A percentile compares a stretch with the other conserved stretches of the same genome.
These are phyloP conservation scores for Auriscalpium vulgare DNA, from an alignment of 768 basidiomycete species.

Conservation along the genomic window DNA sequence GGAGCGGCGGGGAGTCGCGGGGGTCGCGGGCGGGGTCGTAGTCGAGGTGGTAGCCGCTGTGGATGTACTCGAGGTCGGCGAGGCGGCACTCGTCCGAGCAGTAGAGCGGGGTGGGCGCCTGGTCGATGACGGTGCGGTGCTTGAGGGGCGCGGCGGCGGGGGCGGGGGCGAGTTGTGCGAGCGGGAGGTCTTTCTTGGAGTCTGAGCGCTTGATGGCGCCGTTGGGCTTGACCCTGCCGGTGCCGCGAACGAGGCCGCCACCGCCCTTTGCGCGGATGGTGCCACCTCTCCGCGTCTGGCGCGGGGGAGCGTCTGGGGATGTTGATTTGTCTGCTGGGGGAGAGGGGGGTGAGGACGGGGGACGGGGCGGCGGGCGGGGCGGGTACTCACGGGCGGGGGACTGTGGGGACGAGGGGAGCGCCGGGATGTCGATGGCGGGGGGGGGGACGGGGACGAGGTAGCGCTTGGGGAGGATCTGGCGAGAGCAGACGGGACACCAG, in stretches of 20 bases:
- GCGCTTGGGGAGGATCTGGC: conserved; percentile 76
- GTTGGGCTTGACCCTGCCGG: conserved; percentile 53
- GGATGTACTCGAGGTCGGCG: conserved; percentile 38
- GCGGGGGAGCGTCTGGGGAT: conserved; percentile 19
- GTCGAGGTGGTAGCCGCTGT: conserved; percentile 34
- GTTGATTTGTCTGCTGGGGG: conserved; percentile 22
- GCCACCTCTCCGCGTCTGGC: conserved; percentile 26
- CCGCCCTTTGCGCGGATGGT: conserved; percentile 28
- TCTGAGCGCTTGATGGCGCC: conserved; percentile 41
- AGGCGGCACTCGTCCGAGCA: conserved; percentile 74
- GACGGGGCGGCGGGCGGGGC: conserved; percentile 1
- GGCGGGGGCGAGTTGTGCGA: conserved; percentile 13
- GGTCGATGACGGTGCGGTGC: conserved; percentile 68
- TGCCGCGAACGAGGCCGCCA: conserved; percentile 58
- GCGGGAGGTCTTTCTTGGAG: conserved; percentile 13
- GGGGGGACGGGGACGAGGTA: conserved; percentile 38
- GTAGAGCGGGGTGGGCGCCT: conserved; percentile 73
- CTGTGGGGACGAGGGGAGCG: conserved; percentile 32
- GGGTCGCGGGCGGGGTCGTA: conserved; percentile 40
- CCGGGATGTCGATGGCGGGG: conserved; percentile 15
- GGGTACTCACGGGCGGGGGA: conserved; percentile 29
- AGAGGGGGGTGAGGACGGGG: conserved; percentile 15
- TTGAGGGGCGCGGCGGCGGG: conserved; percentile 30
- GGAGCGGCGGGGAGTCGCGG: conserved; percentile 28
- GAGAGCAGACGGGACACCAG: conserved; percentile 78